Base-by-base conservation (phyloP, 768 basidiomycete species). In the Leccinellum luteum region DNA sequence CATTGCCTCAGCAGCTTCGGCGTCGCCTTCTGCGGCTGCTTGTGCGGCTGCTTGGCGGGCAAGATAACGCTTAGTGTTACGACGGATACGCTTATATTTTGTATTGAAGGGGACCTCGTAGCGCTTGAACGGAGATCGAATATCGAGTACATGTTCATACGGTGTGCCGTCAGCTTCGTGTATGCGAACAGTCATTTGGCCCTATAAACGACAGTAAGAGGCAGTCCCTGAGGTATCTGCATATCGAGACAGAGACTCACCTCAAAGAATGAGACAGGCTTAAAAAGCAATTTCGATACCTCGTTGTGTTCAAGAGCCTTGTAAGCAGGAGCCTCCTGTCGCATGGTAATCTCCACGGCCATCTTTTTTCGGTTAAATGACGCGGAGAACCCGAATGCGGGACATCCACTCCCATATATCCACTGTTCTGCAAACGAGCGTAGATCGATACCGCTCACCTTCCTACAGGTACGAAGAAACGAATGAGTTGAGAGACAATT, bases 81-180 rank as follows among this genome's bases (percentile, higher is more conserved):
- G 81, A 45, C 94, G 84, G n/a, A 96, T 89, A 58, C 94, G 93
- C 73, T 96, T 96, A 74, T 96, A 95, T 73, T 96, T 97, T 6
- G 94, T 96, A 69, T 98, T 99, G 80, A 98, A 98, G 2, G 95
- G 94, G 1, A 99, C 92, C 68, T 98, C 94, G 69, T 92, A 97
- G n/a, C 89, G 89, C 70, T 98, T 98, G 77, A 89, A 92, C 1
- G 85, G 74, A 25, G 82, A 84, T 41, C 87, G 86, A 58, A 98
- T 92, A 69, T 97, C 94, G 43, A 99, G 79, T 23, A 99, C 93
- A 69, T 99, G 97, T 70, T 99, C 97, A 69, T 98, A 98, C 1
- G 97, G 96, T 35, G 97, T 98, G 3, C 96, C 97, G 69, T 99
- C 97, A 1, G 96, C 97, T 78, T 99, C 97, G 67, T 98, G 96